Evolutionary conservation across 1,284 basidiomycete species (phyloP).

Genomic region (Ceratobasidium sp.): DNA sequence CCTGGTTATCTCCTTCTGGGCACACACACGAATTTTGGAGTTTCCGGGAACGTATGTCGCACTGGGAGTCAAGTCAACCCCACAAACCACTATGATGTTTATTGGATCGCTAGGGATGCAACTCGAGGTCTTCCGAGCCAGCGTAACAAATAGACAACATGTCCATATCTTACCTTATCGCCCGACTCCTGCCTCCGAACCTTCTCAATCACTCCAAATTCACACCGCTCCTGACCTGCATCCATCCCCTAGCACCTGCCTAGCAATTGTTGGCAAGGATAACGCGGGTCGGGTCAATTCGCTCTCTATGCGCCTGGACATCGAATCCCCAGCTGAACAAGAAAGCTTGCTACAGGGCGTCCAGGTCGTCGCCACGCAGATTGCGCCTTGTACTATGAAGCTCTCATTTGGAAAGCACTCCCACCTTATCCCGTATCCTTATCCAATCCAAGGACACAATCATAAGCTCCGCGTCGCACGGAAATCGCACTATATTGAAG

Average conservation of each 20-base stretch:
- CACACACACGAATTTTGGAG: background rate
- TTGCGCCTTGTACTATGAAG: constrained; percentile 29
- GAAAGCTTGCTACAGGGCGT: background rate
- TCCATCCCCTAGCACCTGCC: too few species aligned
- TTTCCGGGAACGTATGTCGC: background rate
- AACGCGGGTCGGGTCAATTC: background rate
- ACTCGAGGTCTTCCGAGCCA: background rate
- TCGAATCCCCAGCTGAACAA: background rate
- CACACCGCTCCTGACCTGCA: too few species aligned
- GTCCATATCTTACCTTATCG: background rate
- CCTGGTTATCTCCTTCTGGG: constrained; percentile 22
- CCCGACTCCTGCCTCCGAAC: background rate
- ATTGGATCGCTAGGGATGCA: background rate
- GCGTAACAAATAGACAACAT: background rate
- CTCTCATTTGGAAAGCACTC: background rate
- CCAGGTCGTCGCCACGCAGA: background rate
- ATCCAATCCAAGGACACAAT: background rate
- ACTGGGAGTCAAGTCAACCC: background rate
- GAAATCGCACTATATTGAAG: constrained; percentile 29
- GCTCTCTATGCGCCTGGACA: background rate
- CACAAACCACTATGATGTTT: background rate
- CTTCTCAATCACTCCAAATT: too few species aligned
- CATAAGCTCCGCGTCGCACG: constrained; percentile 6
- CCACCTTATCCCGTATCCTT: constrained; percentile 7
- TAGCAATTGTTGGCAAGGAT: background rate